Evolutionary conservation across 1,284 basidiomycete species (phyloP), one percentile per base, ranked within the genome.

Genomic region (Bondarzewia mesenterica): DNA sequence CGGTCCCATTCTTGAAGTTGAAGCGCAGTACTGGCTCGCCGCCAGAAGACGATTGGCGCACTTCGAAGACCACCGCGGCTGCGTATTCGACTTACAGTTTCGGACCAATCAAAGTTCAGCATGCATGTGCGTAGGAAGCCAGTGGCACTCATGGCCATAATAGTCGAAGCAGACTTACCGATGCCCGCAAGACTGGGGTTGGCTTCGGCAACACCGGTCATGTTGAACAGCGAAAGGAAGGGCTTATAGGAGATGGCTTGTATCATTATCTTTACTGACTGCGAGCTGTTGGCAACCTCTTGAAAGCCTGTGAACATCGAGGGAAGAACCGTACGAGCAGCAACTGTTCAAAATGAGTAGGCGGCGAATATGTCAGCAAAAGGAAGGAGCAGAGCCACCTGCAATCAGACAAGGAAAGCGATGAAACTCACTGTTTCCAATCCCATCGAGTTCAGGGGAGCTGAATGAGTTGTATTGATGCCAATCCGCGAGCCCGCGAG

Each of bases 1-100:
- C 57, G 0, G 77, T 71, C 5, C 69, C 74, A 54, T 78, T 78
- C 56, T 88, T 71, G 69, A 88, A 82, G 53, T 71, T 69, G 61
- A 85, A 75, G 5, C 73, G 74, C 44, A 72, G 66, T 59, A 80
- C 68, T 71, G 60, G 50, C 44, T 56, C 58, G 25, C 47, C 32
- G 21, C 58, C 37, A 7, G 56, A 48, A 46, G 61, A 47, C 47
- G 59, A 32, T 57, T 58, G 54, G 50, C 59, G 63, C 20, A 77
- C 51, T 54, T 77, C 74, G 47, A 74, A 65, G 1, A 69, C 60
- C 32, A 68, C 58, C 2, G 60, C 63, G 0, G 69, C 68, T 1
- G 75, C 74, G 53, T 77, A 77, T 57, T 76, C 67, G 54, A 73
- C 70, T 59, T n/a, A n/a, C n/a, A n/a, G n/a, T n/a, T n/a, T n/a